Conservation (phyloP, 768 basidiomycete species). For the Boletus barrowsii region DNA sequence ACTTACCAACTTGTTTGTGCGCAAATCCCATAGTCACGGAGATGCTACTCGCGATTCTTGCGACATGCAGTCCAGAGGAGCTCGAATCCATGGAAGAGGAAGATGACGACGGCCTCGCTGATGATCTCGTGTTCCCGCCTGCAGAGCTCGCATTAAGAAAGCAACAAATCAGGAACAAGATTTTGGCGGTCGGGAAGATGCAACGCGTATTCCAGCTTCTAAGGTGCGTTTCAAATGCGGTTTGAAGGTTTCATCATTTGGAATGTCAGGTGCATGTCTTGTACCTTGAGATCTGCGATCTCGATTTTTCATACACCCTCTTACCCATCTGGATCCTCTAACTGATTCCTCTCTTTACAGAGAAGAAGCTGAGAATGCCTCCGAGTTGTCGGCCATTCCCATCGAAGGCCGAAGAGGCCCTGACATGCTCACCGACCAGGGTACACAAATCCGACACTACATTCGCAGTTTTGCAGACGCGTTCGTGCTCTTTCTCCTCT, state of each 20-base stretch:
- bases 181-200: conserved; percentile 89
- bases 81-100: conserved; percentile 57
- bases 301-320: too few relatives aligned
- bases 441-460: conserved; percentile 52
- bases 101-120: conserved; percentile 23
- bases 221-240: conserved; percentile 50
- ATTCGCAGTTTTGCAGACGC: conserved; percentile 78
- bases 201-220: conserved; percentile 86
- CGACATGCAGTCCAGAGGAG: conserved; percentile 93
- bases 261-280: too few relatives aligned
- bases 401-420: conserved; percentile 39
- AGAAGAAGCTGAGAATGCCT: conserved; percentile 76
- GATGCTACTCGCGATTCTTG: conserved; percentile 93
- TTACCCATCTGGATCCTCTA: not conserved
- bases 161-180: conserved; percentile 90
- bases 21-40: conserved; percentile 69
- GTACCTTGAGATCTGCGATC: too few relatives aligned
- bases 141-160: conserved; percentile 51
- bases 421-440: conserved; percentile 63
- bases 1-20: not conserved
- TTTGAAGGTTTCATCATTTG: too few relatives aligned
- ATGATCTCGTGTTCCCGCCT: conserved; percentile 33
- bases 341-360: conserved; percentile 32
- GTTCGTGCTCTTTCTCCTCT: conserved; percentile 51
- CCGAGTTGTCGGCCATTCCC: conserved; percentile 51